phyloP scores from a whole-genome alignment of 2,329 filamentous ascomycete genomes.

The Aspergillus ruber region DNA sequence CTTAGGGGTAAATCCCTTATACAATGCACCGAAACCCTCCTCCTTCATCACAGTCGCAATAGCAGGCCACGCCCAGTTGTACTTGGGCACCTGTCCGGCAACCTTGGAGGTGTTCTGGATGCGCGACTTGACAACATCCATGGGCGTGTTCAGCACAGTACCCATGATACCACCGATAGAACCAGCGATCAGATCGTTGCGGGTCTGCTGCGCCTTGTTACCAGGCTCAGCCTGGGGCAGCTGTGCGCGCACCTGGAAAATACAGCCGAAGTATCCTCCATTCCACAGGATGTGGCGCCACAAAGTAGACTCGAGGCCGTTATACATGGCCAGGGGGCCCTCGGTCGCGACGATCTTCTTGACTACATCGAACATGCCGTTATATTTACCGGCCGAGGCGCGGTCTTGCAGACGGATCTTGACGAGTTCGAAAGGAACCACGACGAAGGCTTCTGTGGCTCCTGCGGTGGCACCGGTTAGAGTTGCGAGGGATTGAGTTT shows the following conservation, averaged over 20 bases:
- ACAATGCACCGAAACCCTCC: slow-evolving; percentile 84
- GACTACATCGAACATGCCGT: slow-evolving; percentile 48
- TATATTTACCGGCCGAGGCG: slow-evolving; percentile 72
- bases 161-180: slow-evolving; percentile 81
- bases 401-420: slow-evolving; percentile 98
- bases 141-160: slow-evolving; percentile 87
- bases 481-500: slow-evolving; percentile 85
- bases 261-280: slow-evolving; percentile 94
- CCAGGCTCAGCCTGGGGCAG: slow-evolving; percentile 65
- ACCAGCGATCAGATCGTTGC: slow-evolving; percentile 83
- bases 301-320: slow-evolving; percentile 91
- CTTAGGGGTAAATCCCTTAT: slow-evolving; percentile 98
- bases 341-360: slow-evolving; percentile 70
- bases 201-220: slow-evolving; percentile 72
- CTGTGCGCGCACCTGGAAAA: slow-evolving; percentile 88
- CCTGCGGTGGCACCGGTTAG: slow-evolving; percentile 92
- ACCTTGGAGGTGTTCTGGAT: slow-evolving; percentile 92
- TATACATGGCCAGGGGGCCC: slow-evolving; percentile 83
- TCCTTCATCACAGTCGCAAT: slow-evolving; percentile 82
- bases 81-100: slow-evolving; percentile 77
- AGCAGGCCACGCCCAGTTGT: slow-evolving; percentile 96
- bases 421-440: slow-evolving; percentile 96
- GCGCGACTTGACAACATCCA: slow-evolving; percentile 96
- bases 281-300: slow-evolving; percentile 97
- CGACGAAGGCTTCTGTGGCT: slow-evolving; percentile 92